Conservation (phyloP, 306 rosid genomes). For the Herpetospermum pedunculosum region DNA sequence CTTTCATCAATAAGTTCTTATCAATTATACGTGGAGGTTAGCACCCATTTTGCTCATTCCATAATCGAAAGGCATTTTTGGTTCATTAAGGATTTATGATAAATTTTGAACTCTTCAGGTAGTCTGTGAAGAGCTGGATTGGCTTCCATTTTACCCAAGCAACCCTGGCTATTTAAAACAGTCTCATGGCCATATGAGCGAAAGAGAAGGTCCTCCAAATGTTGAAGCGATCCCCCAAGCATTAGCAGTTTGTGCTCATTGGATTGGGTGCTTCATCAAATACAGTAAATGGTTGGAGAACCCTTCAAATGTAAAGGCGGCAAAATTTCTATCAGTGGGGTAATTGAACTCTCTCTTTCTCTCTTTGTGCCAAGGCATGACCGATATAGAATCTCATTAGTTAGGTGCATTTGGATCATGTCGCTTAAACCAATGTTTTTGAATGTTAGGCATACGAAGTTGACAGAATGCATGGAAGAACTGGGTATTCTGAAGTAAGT, state of each 20-base stretch:
- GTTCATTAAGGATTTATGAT: constrained; percentile 16
- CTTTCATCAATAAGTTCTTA: constrained; percentile 95
- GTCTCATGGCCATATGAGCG: constrained; percentile 44
- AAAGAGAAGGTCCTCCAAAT: constrained; percentile 72
- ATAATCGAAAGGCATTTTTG: constrained; percentile 5
- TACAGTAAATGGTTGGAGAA: constrained; percentile 84
- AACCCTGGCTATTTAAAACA: constrained; percentile 37
- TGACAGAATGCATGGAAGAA: constrained; percentile 69
- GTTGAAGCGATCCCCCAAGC: constrained; percentile 62
- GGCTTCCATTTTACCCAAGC: constrained; percentile 93
- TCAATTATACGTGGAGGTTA: constrained; percentile 92
- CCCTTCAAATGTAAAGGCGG: constrained; percentile 90
- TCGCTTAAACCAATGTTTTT: constrained; percentile 9
- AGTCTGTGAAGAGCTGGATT: constrained; percentile 97
- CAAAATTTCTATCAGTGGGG: constrained; percentile 84
- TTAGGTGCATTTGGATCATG: constrained; percentile 12
- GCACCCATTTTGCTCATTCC: constrained; percentile 16
- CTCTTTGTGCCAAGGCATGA: background rate
- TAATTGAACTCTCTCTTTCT: constrained; percentile 26
- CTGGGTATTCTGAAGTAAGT: constrained; percentile 62
- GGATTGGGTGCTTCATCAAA: constrained; percentile 93
- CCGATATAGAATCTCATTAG: background rate
- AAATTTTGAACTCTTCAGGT: constrained; percentile 41
- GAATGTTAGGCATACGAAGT: constrained; percentile 61
- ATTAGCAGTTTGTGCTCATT: constrained; percentile 76